Evolutionary conservation across 352 stramenopile genomes (phyloP), one percentile per base, ranked within the genome.

Genomic region (Globisporangium heterothallicum): DNA sequence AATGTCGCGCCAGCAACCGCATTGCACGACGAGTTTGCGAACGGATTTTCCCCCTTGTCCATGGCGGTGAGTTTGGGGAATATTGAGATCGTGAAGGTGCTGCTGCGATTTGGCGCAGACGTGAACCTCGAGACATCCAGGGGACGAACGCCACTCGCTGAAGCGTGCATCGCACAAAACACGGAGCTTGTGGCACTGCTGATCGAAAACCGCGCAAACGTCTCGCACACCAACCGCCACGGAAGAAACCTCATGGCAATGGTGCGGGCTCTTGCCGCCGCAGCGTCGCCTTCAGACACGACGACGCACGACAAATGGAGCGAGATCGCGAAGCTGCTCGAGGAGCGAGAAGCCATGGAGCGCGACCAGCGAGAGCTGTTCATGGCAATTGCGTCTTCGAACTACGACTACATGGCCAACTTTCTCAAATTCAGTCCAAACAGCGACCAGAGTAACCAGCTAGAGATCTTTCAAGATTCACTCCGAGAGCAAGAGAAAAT

Each of bases 41-140:
- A 85, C 40, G 82, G 82, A 0, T 89, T 87, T 54, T 70, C 73
- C 2, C 73, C 82, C 7, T 42, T 92, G n/a, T 49, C 62, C 7
- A 62, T 86, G 4, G 77, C 78, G 1, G 58, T 64, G 26, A 72
- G 73, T 12, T 42, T 89, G 19, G 68, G 65, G 0, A 62, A 76
- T 27, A n/a, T 84, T 0, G 63, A 72, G 12, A 46, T 87, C 8
- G 47, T 73, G 14, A 78, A 88, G 48, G 42, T 79, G 16, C 40
- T 92, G 19, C 51, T 91, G 13, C 71, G 76, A 0, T 80, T 74
- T 25, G 79, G 79, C n/a, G 82, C 77, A 0, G 70, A 89, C 42
- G 77, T 88, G 2, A 90, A 91, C 45, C 26, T 70, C 0, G 82
- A 90, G 59, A 87, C 66, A 0, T 88, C 79, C 6, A 67, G 82